Base-by-base conservation (phyloP, 2,329 filamentous ascomycete species). In the Pyricularia pennisetigena region DNA sequence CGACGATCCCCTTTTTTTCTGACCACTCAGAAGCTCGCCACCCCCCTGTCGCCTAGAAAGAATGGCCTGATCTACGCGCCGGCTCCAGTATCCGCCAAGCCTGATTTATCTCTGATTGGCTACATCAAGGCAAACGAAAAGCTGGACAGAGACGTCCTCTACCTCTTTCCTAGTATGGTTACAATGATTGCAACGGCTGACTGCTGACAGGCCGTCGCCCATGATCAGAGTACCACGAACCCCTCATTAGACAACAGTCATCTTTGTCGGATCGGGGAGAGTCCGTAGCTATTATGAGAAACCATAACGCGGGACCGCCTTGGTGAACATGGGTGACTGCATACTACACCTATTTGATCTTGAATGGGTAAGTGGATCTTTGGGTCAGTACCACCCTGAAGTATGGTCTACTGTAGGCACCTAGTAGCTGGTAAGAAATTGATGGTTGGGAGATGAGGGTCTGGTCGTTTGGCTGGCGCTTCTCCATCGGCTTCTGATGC, bases 51-150 rank as follows among this genome's bases (percentile, higher is more conserved):
- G 64, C 30, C 23, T 24, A n/a, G 64, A 32, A 9, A 66, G 64
- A 66, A 35, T 66, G 64, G 64, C 35, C 64, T 66, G 64, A 66
- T 49, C n/a, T 66, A 66, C n/a, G 35, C 64, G 64, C 64, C 35
- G 35, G 64, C 64, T 66, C 24, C 24, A 28, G 20, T n/a, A 49
- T 20, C 41, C 64, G 64, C 64, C 63, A 65, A 65, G 63, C 9
- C 30, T 29, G 7, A 2, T 12, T 16, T 24, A 32, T 61, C 57
- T 61, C 57, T 26, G 1, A 61, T 61, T 61, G n/a, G 57, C 57
- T 26, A 61, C 57, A 61, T 4, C 7, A 4, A 3, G 26, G 23
- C 4, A 61, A 61, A 61, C 57, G 24, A 61, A 26, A 10, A 26
- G 57, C 57, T 61, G 57, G 57, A 23, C 57, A 61, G 57, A 61